Evolutionary conservation across 306 rosid species (phyloP).

Genomic region (Medicago arabica): DNA sequence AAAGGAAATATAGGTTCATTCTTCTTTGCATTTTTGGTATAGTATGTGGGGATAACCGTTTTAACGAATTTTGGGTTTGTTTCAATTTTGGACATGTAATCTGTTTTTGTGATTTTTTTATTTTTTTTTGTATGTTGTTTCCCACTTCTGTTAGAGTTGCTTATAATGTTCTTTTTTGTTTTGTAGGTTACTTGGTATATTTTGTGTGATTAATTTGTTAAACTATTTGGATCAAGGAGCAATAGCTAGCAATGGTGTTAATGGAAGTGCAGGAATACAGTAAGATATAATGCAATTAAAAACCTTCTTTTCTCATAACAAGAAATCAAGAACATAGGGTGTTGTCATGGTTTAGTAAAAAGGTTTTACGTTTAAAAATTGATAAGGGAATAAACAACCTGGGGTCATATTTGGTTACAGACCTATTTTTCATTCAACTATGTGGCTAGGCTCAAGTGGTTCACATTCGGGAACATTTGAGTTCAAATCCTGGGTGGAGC

Average conservation of each 20-base stretch:
- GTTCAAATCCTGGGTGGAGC: no score
- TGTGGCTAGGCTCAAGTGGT: no score
- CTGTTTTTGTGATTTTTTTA: not conserved
- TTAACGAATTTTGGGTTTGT: not conserved
- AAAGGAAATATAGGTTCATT: no score
- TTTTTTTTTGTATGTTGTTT: no score
- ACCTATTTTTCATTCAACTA: no score
- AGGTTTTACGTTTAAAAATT: no score
- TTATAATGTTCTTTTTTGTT: slow-evolving; percentile 31
- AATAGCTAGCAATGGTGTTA: slow-evolving; percentile 96
- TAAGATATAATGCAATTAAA: slow-evolving; percentile 49
- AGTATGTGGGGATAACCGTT: not conserved
- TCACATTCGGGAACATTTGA: no score
- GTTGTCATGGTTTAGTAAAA: no score
- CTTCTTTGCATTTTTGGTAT: slow-evolving; percentile 22
- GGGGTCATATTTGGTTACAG: no score
- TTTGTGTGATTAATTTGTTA: slow-evolving; percentile 79
- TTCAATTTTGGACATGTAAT: slow-evolving; percentile 11
- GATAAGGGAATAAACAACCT: no score
- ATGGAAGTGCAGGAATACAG: slow-evolving; percentile 92
- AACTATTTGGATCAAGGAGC: slow-evolving; percentile 92
- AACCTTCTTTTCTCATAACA: not conserved
- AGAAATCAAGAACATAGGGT: no score
- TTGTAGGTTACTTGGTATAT: slow-evolving; percentile 76
- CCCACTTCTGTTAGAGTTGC: not conserved